Conservation (phyloP, 225 moss, liverwort and hornwort species). For the Bryoerythrophyllum caledonicum region DNA sequence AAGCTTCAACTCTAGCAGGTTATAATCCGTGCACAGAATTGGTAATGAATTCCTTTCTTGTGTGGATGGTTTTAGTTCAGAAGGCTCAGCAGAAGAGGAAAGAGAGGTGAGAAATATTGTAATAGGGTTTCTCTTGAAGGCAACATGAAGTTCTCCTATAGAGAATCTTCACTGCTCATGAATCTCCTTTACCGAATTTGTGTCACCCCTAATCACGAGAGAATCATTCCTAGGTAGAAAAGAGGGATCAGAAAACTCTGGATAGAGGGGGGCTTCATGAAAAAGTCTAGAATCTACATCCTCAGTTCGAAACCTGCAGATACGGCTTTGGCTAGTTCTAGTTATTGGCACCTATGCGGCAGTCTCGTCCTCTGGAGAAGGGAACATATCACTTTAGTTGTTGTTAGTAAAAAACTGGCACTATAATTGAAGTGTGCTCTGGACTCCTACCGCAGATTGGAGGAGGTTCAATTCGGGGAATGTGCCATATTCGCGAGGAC, state of each 20-base stretch:
- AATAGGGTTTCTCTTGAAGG: too few relatives aligned
- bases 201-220: too few relatives aligned
- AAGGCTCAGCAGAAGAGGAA: too few relatives aligned
- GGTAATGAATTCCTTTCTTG: not conserved
- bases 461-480: not conserved
- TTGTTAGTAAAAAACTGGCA: not conserved
- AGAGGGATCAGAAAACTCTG: too few relatives aligned
- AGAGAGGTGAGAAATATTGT: too few relatives aligned
- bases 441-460: not conserved
- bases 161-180: too few relatives aligned
- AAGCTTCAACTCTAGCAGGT: conserved; percentile 33
- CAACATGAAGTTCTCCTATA: too few relatives aligned
- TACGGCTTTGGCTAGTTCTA: too few relatives aligned
- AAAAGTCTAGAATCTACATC: too few relatives aligned
- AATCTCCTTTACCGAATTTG: too few relatives aligned
- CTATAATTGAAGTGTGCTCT: not conserved
- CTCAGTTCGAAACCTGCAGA: not conserved
- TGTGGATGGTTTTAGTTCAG: not conserved
- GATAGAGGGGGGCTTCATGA: too few relatives aligned
- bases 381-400: not conserved
- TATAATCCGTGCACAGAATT: not conserved
- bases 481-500: not conserved
- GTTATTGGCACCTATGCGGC: not conserved
- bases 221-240: too few relatives aligned
- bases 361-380: not conserved